phyloP scores from a whole-genome alignment of 352 stramenopile genomes.

The Phytophthora lateralis region DNA sequence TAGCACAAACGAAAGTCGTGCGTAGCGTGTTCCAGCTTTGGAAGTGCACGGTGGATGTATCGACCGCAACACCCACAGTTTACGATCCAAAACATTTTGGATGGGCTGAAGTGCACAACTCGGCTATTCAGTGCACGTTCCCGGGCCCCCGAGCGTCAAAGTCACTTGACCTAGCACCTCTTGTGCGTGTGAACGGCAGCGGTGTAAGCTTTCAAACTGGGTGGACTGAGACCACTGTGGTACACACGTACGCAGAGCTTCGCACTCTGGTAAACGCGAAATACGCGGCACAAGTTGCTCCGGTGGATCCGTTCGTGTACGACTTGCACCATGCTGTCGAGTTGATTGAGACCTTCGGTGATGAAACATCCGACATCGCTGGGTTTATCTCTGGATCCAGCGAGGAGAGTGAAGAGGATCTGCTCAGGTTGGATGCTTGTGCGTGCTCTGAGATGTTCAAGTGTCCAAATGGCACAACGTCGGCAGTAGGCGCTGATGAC shows the following conservation, averaged over 20 bases:
- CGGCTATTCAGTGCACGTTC: slow-evolving; percentile 63
- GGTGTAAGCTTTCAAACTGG: slow-evolving; percentile 70
- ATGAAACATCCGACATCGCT: slow-evolving; percentile 80
- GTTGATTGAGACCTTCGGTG: slow-evolving; percentile 87
- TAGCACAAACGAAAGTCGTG: slow-evolving; percentile 86
- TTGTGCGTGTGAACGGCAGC: slow-evolving; percentile 25
- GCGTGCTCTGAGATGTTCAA: slow-evolving; percentile 92
- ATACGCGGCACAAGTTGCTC: slow-evolving; percentile 49
- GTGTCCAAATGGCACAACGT: slow-evolving; percentile 95
- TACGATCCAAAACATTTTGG: slow-evolving; percentile 60
- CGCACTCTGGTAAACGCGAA: slow-evolving; percentile 55
- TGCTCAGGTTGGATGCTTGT: slow-evolving; percentile 92
- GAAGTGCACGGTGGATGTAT: slow-evolving; percentile 87
- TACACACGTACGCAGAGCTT: slow-evolving; percentile 81
- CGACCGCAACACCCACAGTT: slow-evolving; percentile 22
- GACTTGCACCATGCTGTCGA: slow-evolving; percentile 90
- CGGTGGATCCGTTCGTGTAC: slow-evolving; percentile 92
- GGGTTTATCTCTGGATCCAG: slow-evolving; percentile 54
- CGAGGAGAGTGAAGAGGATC: slow-evolving; percentile 30
- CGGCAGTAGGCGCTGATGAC: slow-evolving; percentile 56
- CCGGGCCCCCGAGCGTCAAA: slow-evolving; percentile 21
- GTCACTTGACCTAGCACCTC: slow-evolving; percentile 34
- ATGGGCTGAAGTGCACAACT: slow-evolving; percentile 61
- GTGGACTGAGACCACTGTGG: slow-evolving; percentile 63
- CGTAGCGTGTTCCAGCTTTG: slow-evolving; percentile 93